Evolutionary conservation across 345 rosid species (phyloP), one percentile per base, ranked within the genome.

Genomic region (Salix arbutifolia): DNA sequence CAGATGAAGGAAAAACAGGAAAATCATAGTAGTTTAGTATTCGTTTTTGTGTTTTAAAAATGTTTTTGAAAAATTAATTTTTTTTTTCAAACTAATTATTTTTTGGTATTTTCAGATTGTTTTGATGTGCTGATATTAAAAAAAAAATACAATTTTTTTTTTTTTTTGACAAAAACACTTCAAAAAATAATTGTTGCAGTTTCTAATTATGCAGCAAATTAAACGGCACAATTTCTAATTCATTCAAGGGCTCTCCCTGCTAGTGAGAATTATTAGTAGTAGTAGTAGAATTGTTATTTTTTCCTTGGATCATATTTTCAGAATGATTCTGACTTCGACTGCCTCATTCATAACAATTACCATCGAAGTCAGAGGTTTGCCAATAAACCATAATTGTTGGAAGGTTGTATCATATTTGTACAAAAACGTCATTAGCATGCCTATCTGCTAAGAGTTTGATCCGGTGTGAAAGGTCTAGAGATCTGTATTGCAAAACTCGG

Each of bases 231-330:
- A 48, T 65, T 42, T 74, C 35, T 65, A 58, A 77, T 81, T 80
- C 75, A 44, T 71, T 62, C 46, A 72, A 21, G 61, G 73, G 73
- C 74, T 80, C 74, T 80, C 50, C n/a, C 53, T 31, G 26, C 21
- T 10, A 52, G 23, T 74, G 31, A 53, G 78, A 76, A 78, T 73
- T 77, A 25, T 79, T 81, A 35, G 0, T 1, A 35, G 0, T 5
- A 35, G 37, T 5, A 35, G 37, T 5, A 5, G 37, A 5, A 5
- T 5, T 35, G 37, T 85, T 82, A 76, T 71, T 77, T 79, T 75
- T 35, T 37, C 60, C 60, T 53, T 10, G 40, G 40, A 69, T 68
- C 64, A 38, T 70, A 65, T 52, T 64, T 70, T 33, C 48, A 33
- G 58, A 46, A 62, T 16, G 48, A 28, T 76, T 75, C 53, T 71